Base-by-base conservation (phyloP, 2,329 filamentous ascomycete genomes). In the Ambrosiella beaveri region DNA sequence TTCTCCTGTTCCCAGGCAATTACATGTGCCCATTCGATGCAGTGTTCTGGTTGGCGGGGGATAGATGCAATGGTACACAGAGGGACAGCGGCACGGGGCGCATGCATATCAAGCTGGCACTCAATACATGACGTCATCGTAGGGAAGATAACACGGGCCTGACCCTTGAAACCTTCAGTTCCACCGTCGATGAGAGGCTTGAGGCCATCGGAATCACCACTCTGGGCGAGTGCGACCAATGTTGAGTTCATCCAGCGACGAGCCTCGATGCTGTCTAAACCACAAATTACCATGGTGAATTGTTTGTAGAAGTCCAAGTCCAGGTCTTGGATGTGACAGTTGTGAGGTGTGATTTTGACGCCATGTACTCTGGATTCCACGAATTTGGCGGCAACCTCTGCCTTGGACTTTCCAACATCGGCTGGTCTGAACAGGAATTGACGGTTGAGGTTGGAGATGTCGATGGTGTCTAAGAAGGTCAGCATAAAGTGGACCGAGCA, bases 181-280 rank as follows among this genome's bases (percentile, higher is more conserved):
- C 93, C 93, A 57, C 93, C 94, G 69, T 98, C 93, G 62, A 98
- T 89, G 60, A 98, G 75, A 4, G 94, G 93, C 71, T 96, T 98
- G 63, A 96, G 74, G 55, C 81, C 87, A 66, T 97, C 91, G 8
- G 84, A 81, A 63, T 91, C 81, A 6, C 88, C 82, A 19, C 66
- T 65, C 66, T 96, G 90, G 4, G 95, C 88, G 79, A 98, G 88
- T 59, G 85, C 84, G 35, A 97, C 84, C 2, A 98, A 76, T 15
- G 85, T 96, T 56, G 90, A 85, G 68, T 98, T 98, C 70, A 98
- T 98, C 94, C 94, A 98, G 61, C 93, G 80, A n/a, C 93, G 81
- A 45, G 93, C 93, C 71, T 98, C 93, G 64, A 98, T 93, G 68
- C 88, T 95, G 76, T 98, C 93, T 19, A 98, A 75, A 1, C 94